Conservation (phyloP, 371 early-diverging fungal genomes). For the Umbelopsis sp. region DNA sequence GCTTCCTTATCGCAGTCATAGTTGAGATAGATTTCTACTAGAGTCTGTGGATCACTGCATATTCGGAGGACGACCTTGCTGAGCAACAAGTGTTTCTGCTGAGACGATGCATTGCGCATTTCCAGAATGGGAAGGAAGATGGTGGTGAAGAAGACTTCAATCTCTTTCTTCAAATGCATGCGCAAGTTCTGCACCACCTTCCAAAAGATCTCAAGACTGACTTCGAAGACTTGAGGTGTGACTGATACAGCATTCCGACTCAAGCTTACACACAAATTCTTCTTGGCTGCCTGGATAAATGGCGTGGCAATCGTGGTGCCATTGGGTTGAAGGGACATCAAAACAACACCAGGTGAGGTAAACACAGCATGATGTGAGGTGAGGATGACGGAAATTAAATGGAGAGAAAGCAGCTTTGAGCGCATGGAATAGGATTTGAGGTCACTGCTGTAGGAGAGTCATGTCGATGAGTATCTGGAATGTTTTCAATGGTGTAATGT, state of each 20-base stretch:
- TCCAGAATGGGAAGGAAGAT: slow-evolving; percentile 74
- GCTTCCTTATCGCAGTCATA: slow-evolving; percentile 86
- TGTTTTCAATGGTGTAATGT: background rate
- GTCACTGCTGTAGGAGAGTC: slow-evolving; percentile 31
- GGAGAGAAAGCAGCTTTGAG: slow-evolving; percentile 66
- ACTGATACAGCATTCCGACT: slow-evolving; percentile 79
- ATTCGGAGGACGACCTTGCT: slow-evolving; percentile 45
- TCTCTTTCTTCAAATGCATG: slow-evolving; percentile 73
- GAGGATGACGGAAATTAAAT: slow-evolving; percentile 61
- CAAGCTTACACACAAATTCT: slow-evolving; percentile 81
- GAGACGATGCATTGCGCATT: slow-evolving; percentile 59
- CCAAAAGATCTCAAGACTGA: slow-evolving; percentile 83
- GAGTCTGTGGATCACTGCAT: slow-evolving; percentile 79
- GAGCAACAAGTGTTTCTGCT: slow-evolving; percentile 55
- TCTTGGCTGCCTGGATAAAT: slow-evolving; percentile 82
- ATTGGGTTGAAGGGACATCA: slow-evolving; percentile 35
- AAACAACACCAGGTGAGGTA: slow-evolving; percentile 44
- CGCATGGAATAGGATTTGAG: slow-evolving; percentile 63
- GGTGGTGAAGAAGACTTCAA: slow-evolving; percentile 76
- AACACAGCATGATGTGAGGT: slow-evolving; percentile 62
- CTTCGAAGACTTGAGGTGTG: slow-evolving; percentile 82
- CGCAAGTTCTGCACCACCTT: slow-evolving; percentile 72
- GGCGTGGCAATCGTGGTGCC: slow-evolving; percentile 42
- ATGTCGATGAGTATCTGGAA: background rate
- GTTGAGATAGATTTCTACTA: slow-evolving; percentile 96